A percentile compares a stretch with the other conserved stretches of the same genome.
phyloP scores from a whole-genome alignment of 306 rosid species.

The Astragalus membranaceus region DNA sequence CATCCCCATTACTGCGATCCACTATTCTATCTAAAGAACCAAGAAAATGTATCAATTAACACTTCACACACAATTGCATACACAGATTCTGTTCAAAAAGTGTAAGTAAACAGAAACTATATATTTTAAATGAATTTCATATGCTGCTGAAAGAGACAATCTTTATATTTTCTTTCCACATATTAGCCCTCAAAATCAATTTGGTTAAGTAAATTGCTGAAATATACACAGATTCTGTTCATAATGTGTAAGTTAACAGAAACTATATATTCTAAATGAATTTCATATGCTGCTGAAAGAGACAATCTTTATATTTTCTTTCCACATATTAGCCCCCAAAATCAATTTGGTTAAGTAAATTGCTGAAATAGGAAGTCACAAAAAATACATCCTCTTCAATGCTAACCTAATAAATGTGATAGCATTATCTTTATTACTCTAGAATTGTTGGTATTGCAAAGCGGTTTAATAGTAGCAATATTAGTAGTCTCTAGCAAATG shows the following conservation, averaged over 20 bases:
- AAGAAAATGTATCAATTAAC: conserved; percentile 6
- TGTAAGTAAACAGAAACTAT: not conserved
- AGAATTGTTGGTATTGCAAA: too few species aligned
- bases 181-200: not conserved
- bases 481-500: not conserved
- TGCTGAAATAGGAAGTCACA: too few species aligned
- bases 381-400: too few species aligned
- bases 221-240: too few species aligned
- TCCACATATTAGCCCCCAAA: not conserved
- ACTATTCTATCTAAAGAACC: conserved; percentile 35
- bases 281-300: too few species aligned
- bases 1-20: conserved; percentile 44
- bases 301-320: not conserved
- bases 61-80: not conserved
- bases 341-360: not conserved
- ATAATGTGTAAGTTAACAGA: too few species aligned
- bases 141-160: not conserved
- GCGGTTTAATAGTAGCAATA: too few species aligned
- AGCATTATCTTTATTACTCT: too few species aligned
- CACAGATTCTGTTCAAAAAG: not conserved
- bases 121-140: not conserved
- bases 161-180: not conserved
- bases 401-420: too few species aligned
- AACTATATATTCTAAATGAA: too few species aligned
- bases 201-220: not conserved